Percentiles rank a stretch among this genome's conserved stretches.
Evolutionary conservation across 148 eudicot species (phyloP).

Genomic region (Hydrangea macrophylla): DNA sequence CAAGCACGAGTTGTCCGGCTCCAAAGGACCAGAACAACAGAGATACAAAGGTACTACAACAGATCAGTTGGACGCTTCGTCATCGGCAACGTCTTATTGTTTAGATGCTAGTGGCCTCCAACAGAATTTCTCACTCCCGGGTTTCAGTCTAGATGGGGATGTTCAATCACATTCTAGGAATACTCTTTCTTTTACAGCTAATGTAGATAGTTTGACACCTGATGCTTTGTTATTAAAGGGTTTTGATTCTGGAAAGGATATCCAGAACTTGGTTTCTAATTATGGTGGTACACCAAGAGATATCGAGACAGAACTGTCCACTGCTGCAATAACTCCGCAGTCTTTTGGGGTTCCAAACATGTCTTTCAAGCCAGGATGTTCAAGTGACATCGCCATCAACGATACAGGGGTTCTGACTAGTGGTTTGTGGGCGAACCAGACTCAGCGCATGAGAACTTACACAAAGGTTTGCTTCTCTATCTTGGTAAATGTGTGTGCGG

Average conservation of each 20-base stretch:
- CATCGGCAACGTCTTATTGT: constrained; percentile 81
- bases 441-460: constrained; percentile 89
- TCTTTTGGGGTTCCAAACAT: constrained; percentile 74
- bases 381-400: constrained; percentile 60
- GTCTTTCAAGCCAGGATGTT: constrained; percentile 74
- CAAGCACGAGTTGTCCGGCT: constrained; percentile 52
- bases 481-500: too few relatives aligned
- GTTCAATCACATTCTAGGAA: constrained; percentile 69
- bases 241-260: constrained; percentile 86
- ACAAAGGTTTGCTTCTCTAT: constrained; percentile 68
- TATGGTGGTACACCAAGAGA: constrained; percentile 64
- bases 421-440: constrained; percentile 74
- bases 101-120: constrained; percentile 73
- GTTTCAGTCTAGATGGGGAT: constrained; percentile 63
- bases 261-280: constrained; percentile 68
- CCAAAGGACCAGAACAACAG: constrained; percentile 55
- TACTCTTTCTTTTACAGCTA: constrained; percentile 48
- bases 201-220: constrained; percentile 63
- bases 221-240: constrained; percentile 91
- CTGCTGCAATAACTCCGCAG: constrained; percentile 72
- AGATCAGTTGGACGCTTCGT: constrained; percentile 71
- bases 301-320: constrained; percentile 75
- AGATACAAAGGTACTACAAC: constrained; percentile 46
- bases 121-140: constrained; percentile 60
- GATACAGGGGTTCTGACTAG: constrained; percentile 61